Evolutionary conservation across 2,329 filamentous ascomycete species (phyloP), one percentile per base, ranked within the genome.

Genomic region (Scedosporium boydii): DNA sequence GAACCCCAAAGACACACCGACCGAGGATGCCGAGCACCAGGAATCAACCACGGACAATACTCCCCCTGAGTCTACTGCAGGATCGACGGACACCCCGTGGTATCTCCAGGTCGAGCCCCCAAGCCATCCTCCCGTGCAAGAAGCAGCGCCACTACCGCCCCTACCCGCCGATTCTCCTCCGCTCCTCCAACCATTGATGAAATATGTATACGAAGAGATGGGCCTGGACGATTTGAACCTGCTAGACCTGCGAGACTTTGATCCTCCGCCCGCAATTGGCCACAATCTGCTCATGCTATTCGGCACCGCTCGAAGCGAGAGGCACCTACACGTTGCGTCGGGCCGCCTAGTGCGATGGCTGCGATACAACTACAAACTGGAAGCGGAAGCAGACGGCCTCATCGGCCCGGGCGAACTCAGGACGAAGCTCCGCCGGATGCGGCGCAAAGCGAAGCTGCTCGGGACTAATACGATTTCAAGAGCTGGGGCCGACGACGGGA

Each of bases 221-320:
- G 95, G 95, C 42, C 79, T 99, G 48, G 91, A 97, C 71, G 84
- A 92, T 63, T 79, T 99, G 57, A 81, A 81, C 1, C 75, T 99
- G 5, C 80, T 96, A 58, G 95, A 99, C 70, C 80, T 99, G 38
- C 90, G 95, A 63, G 78, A 84, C 44, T 81, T 98, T 59, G 90
- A 97, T 68, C 92, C 93, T 0, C 90, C 93, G 0, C 87, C 93
- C 0, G 93, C 93, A 0, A 82, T 99, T 1, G 95, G 95, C 1
- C 85, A 90, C 1, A 93, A 93, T 69, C 81, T 97, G 29, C 82
- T 99, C 61, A 98, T 98, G 95, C 76, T 99, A 34, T 86, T 99
- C 66, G 92, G 89, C 48, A 96, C 92, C 7, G 91, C 93, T 14
- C 88, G 95, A 63, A 96, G 91, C 69, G 91, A 97, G 73, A 92